phyloP scores from a whole-genome alignment of 2,329 filamentous ascomycete genomes.

The Fusarium penzigii region DNA sequence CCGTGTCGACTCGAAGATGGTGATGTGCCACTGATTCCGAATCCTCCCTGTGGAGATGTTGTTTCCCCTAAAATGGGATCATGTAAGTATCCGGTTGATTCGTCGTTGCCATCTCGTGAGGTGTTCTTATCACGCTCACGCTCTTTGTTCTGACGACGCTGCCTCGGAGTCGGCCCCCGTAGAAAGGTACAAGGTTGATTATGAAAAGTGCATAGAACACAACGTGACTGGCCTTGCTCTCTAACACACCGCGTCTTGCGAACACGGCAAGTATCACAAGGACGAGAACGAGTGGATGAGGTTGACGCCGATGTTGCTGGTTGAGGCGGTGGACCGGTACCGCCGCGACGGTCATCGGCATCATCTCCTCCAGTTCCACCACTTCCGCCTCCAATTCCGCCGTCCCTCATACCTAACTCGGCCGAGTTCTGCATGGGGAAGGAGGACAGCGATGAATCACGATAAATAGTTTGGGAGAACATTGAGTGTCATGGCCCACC shows the following conservation, averaged over 20 bases:
- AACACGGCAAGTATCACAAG: slow-evolving; percentile 66
- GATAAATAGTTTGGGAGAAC: slow-evolving; percentile 24
- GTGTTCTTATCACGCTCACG: slow-evolving; percentile 20
- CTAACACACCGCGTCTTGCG: slow-evolving; percentile 68
- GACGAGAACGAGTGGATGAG: slow-evolving; percentile 36
- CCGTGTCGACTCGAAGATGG: slow-evolving; percentile 27
- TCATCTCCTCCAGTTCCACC: too few species aligned
- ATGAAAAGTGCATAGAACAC: slow-evolving; percentile 66
- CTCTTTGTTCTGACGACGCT: slow-evolving; percentile 28
- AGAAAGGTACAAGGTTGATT: slow-evolving; percentile 68
- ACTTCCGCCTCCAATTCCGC: slow-evolving; percentile 1
- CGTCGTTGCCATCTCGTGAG: slow-evolving; percentile 19
- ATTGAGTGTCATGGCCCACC: slow-evolving; percentile 22
- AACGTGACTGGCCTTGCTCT: slow-evolving; percentile 58
- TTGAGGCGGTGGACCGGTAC: too few species aligned
- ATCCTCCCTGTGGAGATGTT: slow-evolving; percentile 15
- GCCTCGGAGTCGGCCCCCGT: slow-evolving; percentile 36
- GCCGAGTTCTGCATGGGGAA: slow-evolving; percentile 16
- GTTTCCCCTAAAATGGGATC: slow-evolving; percentile 3
- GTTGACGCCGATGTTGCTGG: slow-evolving; percentile 2
- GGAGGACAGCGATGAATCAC: slow-evolving; percentile 14
- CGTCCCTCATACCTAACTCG: slow-evolving; percentile 12
- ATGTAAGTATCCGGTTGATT: slow-evolving; percentile 2
- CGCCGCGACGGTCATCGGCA: too few species aligned
- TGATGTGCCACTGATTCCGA: slow-evolving; percentile 14